These are phyloP conservation scores for Termitomyces eurrhizus DNA, from an alignment of 768 basidiomycete genomes.

Conservation along the genomic window DNA sequence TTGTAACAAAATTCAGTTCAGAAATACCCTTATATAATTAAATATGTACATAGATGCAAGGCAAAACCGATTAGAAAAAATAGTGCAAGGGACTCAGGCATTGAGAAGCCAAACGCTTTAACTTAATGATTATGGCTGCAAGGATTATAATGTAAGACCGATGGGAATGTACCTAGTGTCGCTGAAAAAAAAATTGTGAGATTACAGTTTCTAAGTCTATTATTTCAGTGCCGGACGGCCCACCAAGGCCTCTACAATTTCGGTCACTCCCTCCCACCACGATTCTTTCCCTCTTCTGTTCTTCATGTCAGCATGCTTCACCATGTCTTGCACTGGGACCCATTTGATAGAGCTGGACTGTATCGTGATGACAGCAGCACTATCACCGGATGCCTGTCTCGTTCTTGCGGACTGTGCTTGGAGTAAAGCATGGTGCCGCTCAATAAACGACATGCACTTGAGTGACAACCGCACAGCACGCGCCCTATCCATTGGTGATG, in stretches of 20 bases:
- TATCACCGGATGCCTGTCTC: slow-evolving; percentile 54
- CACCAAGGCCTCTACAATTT: slow-evolving; percentile 73
- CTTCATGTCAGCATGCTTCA: slow-evolving; percentile 86
- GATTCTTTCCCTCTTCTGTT: slow-evolving; percentile 72
- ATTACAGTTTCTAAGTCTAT: slow-evolving; percentile 14
- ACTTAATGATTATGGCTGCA: neutral
- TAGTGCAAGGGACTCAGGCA: neutral
- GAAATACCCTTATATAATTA: neutral
- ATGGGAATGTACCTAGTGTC: neutral
- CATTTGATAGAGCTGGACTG: slow-evolving; percentile 78
- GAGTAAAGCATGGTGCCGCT: slow-evolving; percentile 65
- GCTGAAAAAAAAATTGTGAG: neutral
- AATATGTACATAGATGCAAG: neutral
- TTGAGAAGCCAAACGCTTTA: neutral
- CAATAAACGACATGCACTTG: slow-evolving; percentile 93
- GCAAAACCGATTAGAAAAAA: neutral
- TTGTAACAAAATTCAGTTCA: neutral
- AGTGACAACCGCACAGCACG: slow-evolving; percentile 87
- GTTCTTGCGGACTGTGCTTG: slow-evolving; percentile 45
- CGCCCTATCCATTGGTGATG: slow-evolving; percentile 91
- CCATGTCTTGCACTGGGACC: slow-evolving; percentile 83
- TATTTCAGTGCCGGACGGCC: slow-evolving; percentile 57
- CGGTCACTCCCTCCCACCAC: slow-evolving; percentile 76
- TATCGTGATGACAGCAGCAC: slow-evolving; percentile 89
- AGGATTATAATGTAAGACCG: neutral